A percentile compares a stretch with the other conserved stretches of the same genome.
Evolutionary conservation across 2,329 filamentous ascomycete species (phyloP).

Genomic region (Trichoderma harzianum): DNA sequence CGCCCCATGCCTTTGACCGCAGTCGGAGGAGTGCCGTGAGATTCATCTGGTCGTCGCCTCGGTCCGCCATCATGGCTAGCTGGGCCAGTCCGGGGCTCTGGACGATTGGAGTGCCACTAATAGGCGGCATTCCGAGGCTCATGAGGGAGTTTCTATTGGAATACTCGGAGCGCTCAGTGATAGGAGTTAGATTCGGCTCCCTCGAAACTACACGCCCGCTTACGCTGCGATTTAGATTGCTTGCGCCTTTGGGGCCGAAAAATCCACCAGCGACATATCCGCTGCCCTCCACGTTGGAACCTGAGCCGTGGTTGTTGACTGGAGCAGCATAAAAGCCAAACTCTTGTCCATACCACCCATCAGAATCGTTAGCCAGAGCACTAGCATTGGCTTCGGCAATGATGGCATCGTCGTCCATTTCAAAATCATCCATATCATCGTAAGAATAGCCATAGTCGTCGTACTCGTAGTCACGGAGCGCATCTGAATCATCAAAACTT

Average conservation of each 20-base stretch:
- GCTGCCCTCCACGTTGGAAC: slow-evolving; percentile 36
- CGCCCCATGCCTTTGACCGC: slow-evolving; percentile 74
- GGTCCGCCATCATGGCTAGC: slow-evolving; percentile 62
- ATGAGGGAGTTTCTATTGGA: slow-evolving; percentile 91
- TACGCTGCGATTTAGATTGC: slow-evolving; percentile 58
- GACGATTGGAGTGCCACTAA: slow-evolving; percentile 42
- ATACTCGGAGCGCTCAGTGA: slow-evolving; percentile 94
- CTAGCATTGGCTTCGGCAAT: slow-evolving; percentile 95
- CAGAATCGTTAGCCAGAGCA: slow-evolving; percentile 84
- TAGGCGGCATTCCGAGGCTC: slow-evolving; percentile 52
- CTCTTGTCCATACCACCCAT: slow-evolving; percentile 93
- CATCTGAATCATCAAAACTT: not conserved
- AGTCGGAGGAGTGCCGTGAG: slow-evolving; percentile 69
- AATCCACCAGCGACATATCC: slow-evolving; percentile 80
- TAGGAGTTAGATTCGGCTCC: slow-evolving; percentile 91
- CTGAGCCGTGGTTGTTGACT: slow-evolving; percentile 40
- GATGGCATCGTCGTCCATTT: slow-evolving; percentile 80
- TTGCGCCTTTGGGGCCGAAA: slow-evolving; percentile 69
- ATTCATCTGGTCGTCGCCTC: slow-evolving; percentile 65
- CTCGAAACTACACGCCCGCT: slow-evolving; percentile 72
- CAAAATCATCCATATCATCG: slow-evolving; percentile 64
- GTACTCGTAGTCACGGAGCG: slow-evolving; percentile 38
- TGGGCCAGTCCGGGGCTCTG: slow-evolving; percentile 74
- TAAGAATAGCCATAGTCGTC: slow-evolving; percentile 54
- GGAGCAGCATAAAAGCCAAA: slow-evolving; percentile 88